phyloP scores from a whole-genome alignment of 345 rosid species.

The Citrus medica region DNA sequence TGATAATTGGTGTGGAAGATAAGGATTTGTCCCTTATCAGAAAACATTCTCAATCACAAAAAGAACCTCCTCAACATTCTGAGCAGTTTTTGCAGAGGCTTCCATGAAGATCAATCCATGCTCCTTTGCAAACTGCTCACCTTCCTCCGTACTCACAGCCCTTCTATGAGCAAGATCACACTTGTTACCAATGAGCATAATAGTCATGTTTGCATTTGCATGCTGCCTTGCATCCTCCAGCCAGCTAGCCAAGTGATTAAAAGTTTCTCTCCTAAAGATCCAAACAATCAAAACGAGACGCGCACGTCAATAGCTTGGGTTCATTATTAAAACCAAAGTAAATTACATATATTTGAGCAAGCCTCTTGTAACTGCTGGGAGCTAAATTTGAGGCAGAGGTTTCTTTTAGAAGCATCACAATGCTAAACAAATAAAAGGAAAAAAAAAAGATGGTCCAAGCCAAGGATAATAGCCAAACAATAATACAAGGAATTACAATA shows the following conservation, averaged over 20 bases:
- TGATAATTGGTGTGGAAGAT: not conserved
- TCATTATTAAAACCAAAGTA: not conserved
- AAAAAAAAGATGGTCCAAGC: no score
- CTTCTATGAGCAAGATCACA: slow-evolving; percentile 95
- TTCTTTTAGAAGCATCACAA: not conserved
- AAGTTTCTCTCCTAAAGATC: slow-evolving; percentile 76
- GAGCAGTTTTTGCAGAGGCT: slow-evolving; percentile 98
- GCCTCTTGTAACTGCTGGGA: not conserved
- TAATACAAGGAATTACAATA: no score
- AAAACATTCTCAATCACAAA: not conserved
- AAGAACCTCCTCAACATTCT: slow-evolving; percentile 89
- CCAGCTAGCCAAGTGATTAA: slow-evolving; percentile 96
- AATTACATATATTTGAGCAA: not conserved
- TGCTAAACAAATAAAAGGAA: not conserved
- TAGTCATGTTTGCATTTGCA: slow-evolving; percentile 96
- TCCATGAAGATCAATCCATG: slow-evolving; percentile 98
- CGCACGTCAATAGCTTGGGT: not conserved
- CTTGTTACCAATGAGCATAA: slow-evolving; percentile 94
- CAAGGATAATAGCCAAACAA: no score
- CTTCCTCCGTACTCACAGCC: slow-evolving; percentile 94
- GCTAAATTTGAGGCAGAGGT: not conserved
- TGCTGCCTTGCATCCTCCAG: slow-evolving; percentile 98
- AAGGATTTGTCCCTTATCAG: not conserved
- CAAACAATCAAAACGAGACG: not conserved
- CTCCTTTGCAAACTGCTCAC: slow-evolving; percentile 94